Percentiles rank a stretch among this genome's conserved stretches.
phyloP scores from a whole-genome alignment of 345 rosid genomes.

The thale cress (Arabidopsis thaliana) region DNA sequence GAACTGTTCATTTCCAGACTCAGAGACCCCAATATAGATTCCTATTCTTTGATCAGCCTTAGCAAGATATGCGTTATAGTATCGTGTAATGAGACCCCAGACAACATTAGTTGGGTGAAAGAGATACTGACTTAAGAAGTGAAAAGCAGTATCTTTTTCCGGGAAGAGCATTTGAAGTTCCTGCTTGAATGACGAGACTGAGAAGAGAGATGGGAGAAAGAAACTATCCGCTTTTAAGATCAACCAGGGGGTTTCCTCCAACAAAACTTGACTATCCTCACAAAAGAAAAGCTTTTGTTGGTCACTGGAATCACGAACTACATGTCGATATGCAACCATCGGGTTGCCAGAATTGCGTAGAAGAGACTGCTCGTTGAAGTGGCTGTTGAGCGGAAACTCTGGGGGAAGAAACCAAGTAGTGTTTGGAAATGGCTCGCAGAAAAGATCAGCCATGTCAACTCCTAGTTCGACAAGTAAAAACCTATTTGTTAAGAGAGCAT shows the following conservation, averaged over 20 bases:
- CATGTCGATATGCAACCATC: constrained; percentile 34
- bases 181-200: constrained; percentile 29
- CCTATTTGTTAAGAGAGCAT: constrained; percentile 49
- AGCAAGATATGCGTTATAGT: constrained; percentile 39
- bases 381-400: constrained; percentile 39
- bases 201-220: constrained; percentile 43
- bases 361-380: constrained; percentile 22
- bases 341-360: constrained; percentile 36
- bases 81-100: constrained; percentile 49
- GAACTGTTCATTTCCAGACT: constrained; percentile 12
- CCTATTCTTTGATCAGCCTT: constrained; percentile 44
- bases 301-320: constrained; percentile 29
- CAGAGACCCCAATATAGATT: constrained; percentile 42
- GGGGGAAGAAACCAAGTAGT: constrained; percentile 44
- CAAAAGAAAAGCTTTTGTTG: constrained; percentile 47
- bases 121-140: constrained; percentile 48
- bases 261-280: constrained; percentile 34
- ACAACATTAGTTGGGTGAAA: constrained; percentile 50
- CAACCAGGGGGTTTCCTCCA: constrained; percentile 40
- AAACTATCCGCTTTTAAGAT: constrained; percentile 36
- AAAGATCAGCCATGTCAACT: constrained; percentile 43
- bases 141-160: constrained; percentile 44
- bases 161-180: constrained; percentile 42
- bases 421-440: constrained; percentile 50
- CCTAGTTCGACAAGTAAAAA: constrained; percentile 45